Base-by-base conservation (phyloP, 768 basidiomycete genomes). In the Suillus luteus region DNA sequence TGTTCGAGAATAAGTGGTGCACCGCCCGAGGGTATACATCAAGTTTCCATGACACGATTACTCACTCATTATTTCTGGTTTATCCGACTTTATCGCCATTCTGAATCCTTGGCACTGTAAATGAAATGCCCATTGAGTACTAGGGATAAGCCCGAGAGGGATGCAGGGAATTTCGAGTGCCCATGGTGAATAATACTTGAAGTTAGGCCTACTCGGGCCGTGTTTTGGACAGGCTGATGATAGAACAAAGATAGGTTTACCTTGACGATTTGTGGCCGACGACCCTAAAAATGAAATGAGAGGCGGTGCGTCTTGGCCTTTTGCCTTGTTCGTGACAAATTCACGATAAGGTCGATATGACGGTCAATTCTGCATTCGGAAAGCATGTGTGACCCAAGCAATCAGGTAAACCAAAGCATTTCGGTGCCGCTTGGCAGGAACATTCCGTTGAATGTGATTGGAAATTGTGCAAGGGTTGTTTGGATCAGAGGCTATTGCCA, bases 401-500 rank as follows among this genome's bases (percentile, higher is more conserved):
- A 54, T 54, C 52, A 54, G 9, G 52, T 33, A 54, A 54, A 54
- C 31, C 52, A 54, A 54, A 54, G 31, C 17, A 54, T 10, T 54
- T 33, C 19, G 10, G 19, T 19, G 52, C 52, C 10, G 31, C 52
- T 54, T 54, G 52, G 52, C 52, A 54, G 52, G 52, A 19, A 10
- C 14, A 54, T 54, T 46, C 19, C 10, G 19, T n/a, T 33, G 10
- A 52, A 31, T 0, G 4, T 35, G 15, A 52, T 33, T 27, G 9
- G 49, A 3, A 27, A 14, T 27, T 31, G 49, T 2, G 11, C 11
- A 24, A 24, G 52, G 52, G 52, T 54, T 54, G 52, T 54, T 54
- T 54, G 52, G 31, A 54, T 54, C 19, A 54, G 52, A 54, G 52
- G 52, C 52, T 33, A 17, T 33, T 54, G 52, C 52, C 52, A 54